Base-by-base conservation (phyloP, 164 flowering plant genomes). In the Nymphaea thermarum region DNA sequence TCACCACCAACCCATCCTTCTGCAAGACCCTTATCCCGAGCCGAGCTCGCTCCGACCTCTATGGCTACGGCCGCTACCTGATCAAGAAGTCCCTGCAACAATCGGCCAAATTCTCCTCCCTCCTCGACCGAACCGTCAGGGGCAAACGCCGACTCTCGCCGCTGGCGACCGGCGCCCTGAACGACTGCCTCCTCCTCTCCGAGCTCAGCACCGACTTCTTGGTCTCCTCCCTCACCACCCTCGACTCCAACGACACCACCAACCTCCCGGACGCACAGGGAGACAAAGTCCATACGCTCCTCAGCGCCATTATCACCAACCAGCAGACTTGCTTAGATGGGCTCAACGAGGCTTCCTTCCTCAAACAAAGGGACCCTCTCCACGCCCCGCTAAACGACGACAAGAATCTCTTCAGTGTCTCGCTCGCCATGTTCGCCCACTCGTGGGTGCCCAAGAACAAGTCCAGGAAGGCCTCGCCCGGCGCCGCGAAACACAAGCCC, bases 11-110 rank as follows among this genome's bases (percentile, higher is more conserved):
- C 5, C 66, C 67, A 2, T 47, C 72, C 55, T 43, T 78, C 2
- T 87, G 92, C 79, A 70, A 72, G 7, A 75, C 80, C 70, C 70
- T 84, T 17, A 82, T 66, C 72, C 68, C 69, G 4, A 15, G 62
- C 7, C 72, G 75, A 70, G 44, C 65, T 5, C n/a, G 76, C 1
- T 74, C 72, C 65, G 77, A 75, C 61, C 76, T 76, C 18, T 80
- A 78, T 67, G 73, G 77, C 17, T 78, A 74, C 18, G 78, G 81
- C 15, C 75, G 71, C 16, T 75, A 66, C 66, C 70, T 78, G 7
- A 59, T 77, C 55, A 65, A 66, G 4, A 66, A 59, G 41, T 74
- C 81, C 10, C 43, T 78, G 63, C 63, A 75, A 2, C 36, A 60
- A 4, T 67, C 83, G 7, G 61, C 53, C 4, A 67, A 60, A 41